Evolutionary conservation across 495 filamentous ascomycete species (phyloP).

Genomic region (Polyplosphaeria fusca): DNA sequence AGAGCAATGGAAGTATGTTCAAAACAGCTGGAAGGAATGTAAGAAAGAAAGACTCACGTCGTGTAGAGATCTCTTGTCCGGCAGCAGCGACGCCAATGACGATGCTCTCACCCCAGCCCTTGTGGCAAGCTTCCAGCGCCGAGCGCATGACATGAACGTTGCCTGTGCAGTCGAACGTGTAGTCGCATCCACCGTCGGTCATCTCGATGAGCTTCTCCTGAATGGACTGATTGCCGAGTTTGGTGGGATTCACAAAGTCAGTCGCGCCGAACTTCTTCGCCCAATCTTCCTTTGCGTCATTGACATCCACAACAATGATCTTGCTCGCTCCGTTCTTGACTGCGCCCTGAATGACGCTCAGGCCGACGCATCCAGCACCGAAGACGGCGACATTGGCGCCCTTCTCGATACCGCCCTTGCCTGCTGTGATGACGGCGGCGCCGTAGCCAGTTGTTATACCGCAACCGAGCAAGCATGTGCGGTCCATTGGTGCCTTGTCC

Average conservation of each 20-base stretch:
- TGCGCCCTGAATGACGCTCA: conserved; percentile 91
- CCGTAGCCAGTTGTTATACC: conserved; percentile 99
- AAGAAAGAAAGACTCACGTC: conserved; percentile 64
- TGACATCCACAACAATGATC: conserved; percentile 96
- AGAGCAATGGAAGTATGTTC: background rate
- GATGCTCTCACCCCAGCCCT: conserved; percentile 98
- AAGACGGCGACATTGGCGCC: conserved; percentile 91
- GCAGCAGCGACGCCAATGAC: conserved; percentile 97
- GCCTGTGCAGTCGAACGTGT: conserved; percentile 98
- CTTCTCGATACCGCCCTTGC: conserved; percentile 66
- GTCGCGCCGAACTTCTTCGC: conserved; percentile 91
- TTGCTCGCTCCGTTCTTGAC: conserved; percentile 79
- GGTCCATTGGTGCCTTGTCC: conserved; percentile 87
- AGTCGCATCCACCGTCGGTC: conserved; percentile 98
- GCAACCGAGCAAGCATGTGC: conserved; percentile 91
- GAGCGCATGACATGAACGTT: conserved; percentile 95
- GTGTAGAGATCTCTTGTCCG: conserved; percentile 92
- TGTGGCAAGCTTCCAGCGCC: conserved; percentile 96
- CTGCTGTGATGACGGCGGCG: conserved; percentile 85
- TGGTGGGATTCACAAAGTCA: conserved; percentile 90
- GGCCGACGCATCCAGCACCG: conserved; percentile 90
- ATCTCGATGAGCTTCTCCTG: conserved; percentile 92
- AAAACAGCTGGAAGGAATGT: background rate
- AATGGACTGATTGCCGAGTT: conserved; percentile 70
- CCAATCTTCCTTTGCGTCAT: conserved; percentile 90